A percentile compares a stretch with the other conserved stretches of the same genome.
Evolutionary conservation across 441 rosid species (phyloP).

Genomic region (Adansonia madagascariensis): DNA sequence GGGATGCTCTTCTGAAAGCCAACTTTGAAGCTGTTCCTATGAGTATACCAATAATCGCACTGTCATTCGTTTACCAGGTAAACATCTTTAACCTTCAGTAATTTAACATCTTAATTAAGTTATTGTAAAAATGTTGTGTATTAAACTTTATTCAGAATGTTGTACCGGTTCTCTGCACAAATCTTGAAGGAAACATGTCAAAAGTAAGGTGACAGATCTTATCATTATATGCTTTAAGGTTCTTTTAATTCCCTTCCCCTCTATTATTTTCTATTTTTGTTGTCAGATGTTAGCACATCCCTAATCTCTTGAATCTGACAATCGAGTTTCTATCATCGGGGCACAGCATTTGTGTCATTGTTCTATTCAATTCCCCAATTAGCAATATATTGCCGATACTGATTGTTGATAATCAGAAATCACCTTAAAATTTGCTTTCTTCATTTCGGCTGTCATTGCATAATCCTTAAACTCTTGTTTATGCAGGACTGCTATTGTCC

Average conservation of each 20-base stretch:
- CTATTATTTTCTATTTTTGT: neutral
- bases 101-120: slow-evolving; percentile 24
- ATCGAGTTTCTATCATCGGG: neutral
- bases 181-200: slow-evolving; percentile 93
- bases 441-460: neutral
- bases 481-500: slow-evolving; percentile 79
- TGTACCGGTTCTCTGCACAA: slow-evolving; percentile 89
- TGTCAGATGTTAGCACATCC: neutral
- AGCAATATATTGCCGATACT: neutral
- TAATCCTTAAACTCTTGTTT: neutral
- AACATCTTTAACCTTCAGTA: slow-evolving; percentile 31
- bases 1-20: slow-evolving; percentile 81
- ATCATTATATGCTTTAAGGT: slow-evolving; percentile 17
- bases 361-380: neutral
- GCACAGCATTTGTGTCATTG: neutral
- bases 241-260: slow-evolving; percentile 8
- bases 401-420: no score
- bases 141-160: slow-evolving; percentile 66
- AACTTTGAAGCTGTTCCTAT: slow-evolving; percentile 91
- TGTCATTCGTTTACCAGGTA: slow-evolving; percentile 93
- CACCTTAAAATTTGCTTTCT: no score
- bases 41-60: slow-evolving; percentile 93
- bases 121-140: slow-evolving; percentile 24
- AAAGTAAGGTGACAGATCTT: slow-evolving; percentile 79
- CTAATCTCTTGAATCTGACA: neutral